phyloP scores from a whole-genome alignment of 768 basidiomycete species.

The Erythrobasidium yunnanense region DNA sequence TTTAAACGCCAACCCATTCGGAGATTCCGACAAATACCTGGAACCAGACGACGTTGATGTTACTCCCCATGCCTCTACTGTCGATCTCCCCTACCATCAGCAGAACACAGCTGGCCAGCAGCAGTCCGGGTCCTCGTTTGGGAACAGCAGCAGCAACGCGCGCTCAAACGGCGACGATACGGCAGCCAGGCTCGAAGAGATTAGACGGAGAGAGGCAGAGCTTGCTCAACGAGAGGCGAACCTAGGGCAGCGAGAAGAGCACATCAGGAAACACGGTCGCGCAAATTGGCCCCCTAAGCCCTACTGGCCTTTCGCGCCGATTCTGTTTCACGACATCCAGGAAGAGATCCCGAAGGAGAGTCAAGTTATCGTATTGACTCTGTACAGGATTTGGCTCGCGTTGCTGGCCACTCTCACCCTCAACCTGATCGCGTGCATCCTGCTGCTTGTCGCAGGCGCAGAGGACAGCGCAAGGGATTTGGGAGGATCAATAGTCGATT shows the following conservation, averaged over 20 bases:
- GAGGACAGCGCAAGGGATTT: conserved; percentile 45
- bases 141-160: not conserved
- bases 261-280: conserved; percentile 61
- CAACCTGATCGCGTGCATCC: conserved; percentile 83
- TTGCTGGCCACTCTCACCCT: conserved; percentile 67
- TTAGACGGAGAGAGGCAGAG: conserved; percentile 68
- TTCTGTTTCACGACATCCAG: conserved; percentile 84
- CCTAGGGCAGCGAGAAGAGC: conserved; percentile 46
- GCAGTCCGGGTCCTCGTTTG: not conserved
- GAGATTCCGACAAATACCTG: conserved; percentile 11
- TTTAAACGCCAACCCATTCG: conserved; percentile 24
- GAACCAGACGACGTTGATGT: conserved; percentile 13
- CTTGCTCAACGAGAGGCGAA: conserved; percentile 60
- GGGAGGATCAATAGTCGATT: conserved; percentile 51
- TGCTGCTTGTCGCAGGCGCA: conserved; percentile 67
- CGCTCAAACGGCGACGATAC: conserved; percentile 16
- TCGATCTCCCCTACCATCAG: conserved; percentile 22
- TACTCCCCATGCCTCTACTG: conserved; percentile 16
- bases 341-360: conserved; percentile 80
- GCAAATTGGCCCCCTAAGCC: conserved; percentile 90
- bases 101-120: not conserved
- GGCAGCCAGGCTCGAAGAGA: conserved; percentile 48
- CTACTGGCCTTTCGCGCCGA: conserved; percentile 53
- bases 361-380: conserved; percentile 63
- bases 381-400: conserved; percentile 91